These are phyloP conservation scores for Malassezia furfur DNA, from an alignment of 1,284 basidiomycete species.

Conservation along the genomic window DNA sequence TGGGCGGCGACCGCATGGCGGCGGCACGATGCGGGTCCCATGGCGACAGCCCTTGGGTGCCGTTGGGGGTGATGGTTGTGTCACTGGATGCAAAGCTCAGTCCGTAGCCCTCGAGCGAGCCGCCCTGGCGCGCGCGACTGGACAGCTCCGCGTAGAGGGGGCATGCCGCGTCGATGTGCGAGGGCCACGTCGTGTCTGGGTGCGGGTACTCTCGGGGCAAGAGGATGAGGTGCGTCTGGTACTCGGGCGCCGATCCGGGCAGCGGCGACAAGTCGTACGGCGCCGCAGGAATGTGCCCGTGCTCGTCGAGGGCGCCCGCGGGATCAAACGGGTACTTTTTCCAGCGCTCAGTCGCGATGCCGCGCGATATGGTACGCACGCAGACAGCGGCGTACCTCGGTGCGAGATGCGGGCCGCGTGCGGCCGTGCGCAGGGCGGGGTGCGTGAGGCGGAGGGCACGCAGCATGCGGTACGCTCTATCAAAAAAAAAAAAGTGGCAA, in stretches of 20 bases:
- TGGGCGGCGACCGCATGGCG: conserved; percentile 28
- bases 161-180: conserved; percentile 29
- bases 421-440: too few species aligned
- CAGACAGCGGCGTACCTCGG: too few species aligned
- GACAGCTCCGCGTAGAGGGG: conserved; percentile 36
- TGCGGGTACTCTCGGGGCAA: conserved; percentile 23
- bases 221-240: conserved; percentile 35
- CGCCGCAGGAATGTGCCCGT: conserved; percentile 26
- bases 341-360: background rate
- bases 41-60: background rate
- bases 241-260: conserved; percentile 32
- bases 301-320: conserved; percentile 24
- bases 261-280: conserved; percentile 35
- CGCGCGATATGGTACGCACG: too few species aligned
- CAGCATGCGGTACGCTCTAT: too few species aligned
- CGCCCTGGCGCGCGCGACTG: conserved; percentile 26
- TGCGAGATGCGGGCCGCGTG: too few species aligned
- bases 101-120: conserved; percentile 32
- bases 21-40: conserved; percentile 33
- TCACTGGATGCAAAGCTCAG: conserved; percentile 28
- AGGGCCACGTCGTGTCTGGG: conserved; percentile 30
- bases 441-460: too few species aligned
- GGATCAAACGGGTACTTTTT: conserved; percentile 8
- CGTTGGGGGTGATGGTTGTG: background rate
- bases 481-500: too few species aligned